Evolutionary conservation across 106 monocot genomes (phyloP), one percentile per base, ranked within the genome.

Genomic region (Cymbidium sinense): DNA sequence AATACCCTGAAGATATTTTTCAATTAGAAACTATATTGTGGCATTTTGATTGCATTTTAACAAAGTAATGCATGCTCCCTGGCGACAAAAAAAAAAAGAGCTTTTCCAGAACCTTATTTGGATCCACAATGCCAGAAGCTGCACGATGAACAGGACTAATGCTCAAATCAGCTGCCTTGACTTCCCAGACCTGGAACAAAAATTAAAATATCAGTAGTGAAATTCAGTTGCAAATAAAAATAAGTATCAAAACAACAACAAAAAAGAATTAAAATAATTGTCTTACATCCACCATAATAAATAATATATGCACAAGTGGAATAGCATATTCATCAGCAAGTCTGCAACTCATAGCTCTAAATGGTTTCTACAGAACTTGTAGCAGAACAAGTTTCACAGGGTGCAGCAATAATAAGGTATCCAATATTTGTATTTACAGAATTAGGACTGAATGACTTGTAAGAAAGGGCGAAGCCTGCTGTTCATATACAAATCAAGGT

Each of bases 131-230:
- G 34, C 98, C 98, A 82, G 37, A 81, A 77, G 98, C 98, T 84
- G 98, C 98, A 84, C 92, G 98, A 83, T 98, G 94, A 79, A 98
- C 94, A 70, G 98, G 98, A 81, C 98, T 98, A 43, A 98, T 94
- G 83, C 98, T 98, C 79, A 98, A 85, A 87, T 98, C 98, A 47
- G 98, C 98, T 19, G 98, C 98, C 77, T 98, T 98, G 15, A 98
- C 98, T 83, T 94, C 98, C 98, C 98, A 98, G 50, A 98, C 98
- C 98, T 98, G 44, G 34, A 74, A 44, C 43, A 44, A 71, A 74
- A 74, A 39, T 31, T 17, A 34, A 69, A 69, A 34, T 4, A 69
- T 69, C 34, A 69, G 15, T 69, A 18, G 0, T 29, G 69, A 69
- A 31, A 69, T 28, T 34, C 47, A 29, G 28, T 34, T 8, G 34